Base-by-base conservation (phyloP, 1,284 basidiomycete species). In the Apiotrichum mycotoxinovorans region DNA sequence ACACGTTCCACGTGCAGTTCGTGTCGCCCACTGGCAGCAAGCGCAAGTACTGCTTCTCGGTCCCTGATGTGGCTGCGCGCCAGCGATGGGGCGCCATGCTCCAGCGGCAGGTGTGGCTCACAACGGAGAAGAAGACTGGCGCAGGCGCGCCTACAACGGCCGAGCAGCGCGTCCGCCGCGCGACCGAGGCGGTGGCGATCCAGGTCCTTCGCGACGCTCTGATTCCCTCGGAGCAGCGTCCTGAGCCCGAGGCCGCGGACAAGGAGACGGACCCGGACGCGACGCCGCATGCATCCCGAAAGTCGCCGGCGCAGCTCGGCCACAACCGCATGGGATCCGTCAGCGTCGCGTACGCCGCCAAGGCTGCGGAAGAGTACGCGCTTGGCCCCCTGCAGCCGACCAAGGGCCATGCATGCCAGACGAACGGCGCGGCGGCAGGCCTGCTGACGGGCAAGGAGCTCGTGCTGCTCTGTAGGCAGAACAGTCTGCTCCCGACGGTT, bases 1-100 rank as follows among this genome's bases (percentile, higher is more conserved):
- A 94, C 70, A 94, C 91, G 0, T 92, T 96, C 80, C 89, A 94
- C 70, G 77, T 96, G 23, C 85, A 89, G 3, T 96, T 96, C 76
- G 66, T 83, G 43, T 87, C 87, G 64, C 86, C 87, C 63, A 73
- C 80, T 18, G 85, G 85, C 26, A 64, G 79, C 55, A 88, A 87
- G 73, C 83, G 91, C 63, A 85, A 87, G 70, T 96, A 96, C 77
- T 91, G 95, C 85, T 95, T 95, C 80, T 91, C 89, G 65, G 85
- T 95, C 42, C 84, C 87, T 51, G 88, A 91, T 66, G 81, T 85
- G 1, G 79, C 87, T 20, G 81, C 87, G 26, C 83, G 85, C 20
- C 83, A 86, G 59, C 84, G 86, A 62, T 94, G 91, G 89, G 83
- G 82, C 0, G 80, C 82, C 1, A 83, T 83, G 18, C 78, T 95